A percentile compares a stretch with the other conserved stretches of the same genome.
Evolutionary conservation across 768 basidiomycete species (phyloP).

Genomic region (Boletus eberwhitei): DNA sequence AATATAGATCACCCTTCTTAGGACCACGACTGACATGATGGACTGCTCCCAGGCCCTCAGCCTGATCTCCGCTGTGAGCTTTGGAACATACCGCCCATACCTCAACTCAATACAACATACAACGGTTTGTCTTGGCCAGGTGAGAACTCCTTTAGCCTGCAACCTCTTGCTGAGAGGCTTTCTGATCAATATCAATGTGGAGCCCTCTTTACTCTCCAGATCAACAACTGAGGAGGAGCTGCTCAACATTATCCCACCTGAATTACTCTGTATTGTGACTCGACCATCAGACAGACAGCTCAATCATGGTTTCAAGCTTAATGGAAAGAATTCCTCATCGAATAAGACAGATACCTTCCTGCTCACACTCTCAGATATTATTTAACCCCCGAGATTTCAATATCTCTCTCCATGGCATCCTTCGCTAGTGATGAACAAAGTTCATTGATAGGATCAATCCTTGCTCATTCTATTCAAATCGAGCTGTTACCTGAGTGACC

Average conservation of each 20-base stretch:
- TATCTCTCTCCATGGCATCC: conserved; percentile 46
- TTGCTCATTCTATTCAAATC: conserved; percentile 42
- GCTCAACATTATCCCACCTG: conserved; percentile 10
- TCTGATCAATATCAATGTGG: conserved; percentile 26
- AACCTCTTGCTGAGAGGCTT: conserved; percentile 15
- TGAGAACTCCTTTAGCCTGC: conserved; percentile 21
- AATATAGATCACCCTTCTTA: too few relatives aligned
- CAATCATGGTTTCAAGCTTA: conserved; percentile 72
- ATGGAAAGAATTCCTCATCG: conserved; percentile 40
- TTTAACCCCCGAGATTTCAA: conserved; percentile 55
- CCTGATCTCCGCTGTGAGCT: conserved; percentile 53
- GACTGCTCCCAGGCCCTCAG: too few relatives aligned
- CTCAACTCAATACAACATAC: conserved; percentile 42
- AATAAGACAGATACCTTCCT: conserved; percentile 10
- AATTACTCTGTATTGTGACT: conserved; percentile 32
- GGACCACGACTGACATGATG: too few relatives aligned
- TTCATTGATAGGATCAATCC: conserved; percentile 54
- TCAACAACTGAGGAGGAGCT: conserved; percentile 33
- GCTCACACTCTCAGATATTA: conserved; percentile 70
- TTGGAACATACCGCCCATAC: conserved; percentile 48
- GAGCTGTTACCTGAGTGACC: conserved; percentile 31
- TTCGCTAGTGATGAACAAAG: conserved; percentile 48
- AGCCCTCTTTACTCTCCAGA: conserved; percentile 40
- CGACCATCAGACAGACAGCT: conserved; percentile 64
- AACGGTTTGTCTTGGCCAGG: conserved; percentile 24